Evolutionary conservation across 345 rosid species (phyloP).

Genomic region (Bruguiera sexangula): DNA sequence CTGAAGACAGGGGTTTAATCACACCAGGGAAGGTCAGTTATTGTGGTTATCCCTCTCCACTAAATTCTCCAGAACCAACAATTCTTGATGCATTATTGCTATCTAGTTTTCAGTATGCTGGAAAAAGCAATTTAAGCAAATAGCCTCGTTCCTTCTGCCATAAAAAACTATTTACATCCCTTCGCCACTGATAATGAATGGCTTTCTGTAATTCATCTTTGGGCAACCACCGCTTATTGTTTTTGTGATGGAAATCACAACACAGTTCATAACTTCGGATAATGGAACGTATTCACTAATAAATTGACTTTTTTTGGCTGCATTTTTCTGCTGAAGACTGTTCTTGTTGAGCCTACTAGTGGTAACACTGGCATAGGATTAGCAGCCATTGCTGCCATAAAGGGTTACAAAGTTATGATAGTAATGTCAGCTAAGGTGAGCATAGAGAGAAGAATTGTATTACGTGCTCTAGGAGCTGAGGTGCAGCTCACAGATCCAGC

Average conservation of each 20-base stretch:
- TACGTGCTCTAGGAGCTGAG: conserved; percentile 72
- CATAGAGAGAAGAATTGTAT: conserved; percentile 53
- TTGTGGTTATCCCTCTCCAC: background rate
- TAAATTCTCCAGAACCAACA: background rate
- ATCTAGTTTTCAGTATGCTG: no score
- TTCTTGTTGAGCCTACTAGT: conserved; percentile 54
- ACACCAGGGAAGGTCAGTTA: conserved; percentile 73
- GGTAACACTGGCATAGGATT: conserved; percentile 80
- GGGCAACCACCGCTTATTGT: background rate
- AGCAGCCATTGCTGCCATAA: conserved; percentile 61
- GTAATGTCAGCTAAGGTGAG: conserved; percentile 52
- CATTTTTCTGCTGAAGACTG: conserved; percentile 33
- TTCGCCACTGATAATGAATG: background rate
- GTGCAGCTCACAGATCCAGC: conserved; percentile 44
- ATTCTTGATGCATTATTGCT: background rate
- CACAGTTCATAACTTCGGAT: background rate
- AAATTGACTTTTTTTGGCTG: background rate
- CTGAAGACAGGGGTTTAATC: conserved; percentile 75
- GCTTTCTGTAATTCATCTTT: background rate
- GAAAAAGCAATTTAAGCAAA: no score
- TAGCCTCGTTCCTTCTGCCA: background rate
- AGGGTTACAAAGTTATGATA: conserved; percentile 57
- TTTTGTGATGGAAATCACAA: background rate
- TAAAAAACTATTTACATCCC: background rate
- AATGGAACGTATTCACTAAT: background rate